A percentile compares a stretch with the other conserved stretches of the same genome.
Conservation (phyloP, 2,329 filamentous ascomycete genomes). For the Talaromyces sp. region DNA sequence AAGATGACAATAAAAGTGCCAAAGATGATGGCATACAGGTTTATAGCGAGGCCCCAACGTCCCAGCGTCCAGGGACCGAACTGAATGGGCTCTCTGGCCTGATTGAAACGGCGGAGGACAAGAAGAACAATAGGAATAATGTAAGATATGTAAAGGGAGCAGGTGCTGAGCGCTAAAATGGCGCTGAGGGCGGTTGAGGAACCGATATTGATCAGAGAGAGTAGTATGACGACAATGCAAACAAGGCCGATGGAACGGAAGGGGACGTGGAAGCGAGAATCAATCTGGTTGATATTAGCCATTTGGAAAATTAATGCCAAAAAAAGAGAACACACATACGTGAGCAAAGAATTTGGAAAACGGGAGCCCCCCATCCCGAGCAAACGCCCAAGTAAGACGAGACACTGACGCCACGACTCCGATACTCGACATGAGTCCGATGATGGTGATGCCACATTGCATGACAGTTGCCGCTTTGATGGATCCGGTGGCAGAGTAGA, state of each 20-base stretch:
- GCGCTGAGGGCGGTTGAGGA: conserved; percentile 34
- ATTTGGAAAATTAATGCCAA: not conserved
- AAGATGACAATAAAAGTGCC: conserved; percentile 26
- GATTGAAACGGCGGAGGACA: conserved; percentile 26
- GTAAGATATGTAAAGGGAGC: conserved; percentile 36
- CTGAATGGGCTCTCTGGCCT: conserved; percentile 13
- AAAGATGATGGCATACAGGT: conserved; percentile 31
- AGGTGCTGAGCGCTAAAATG: conserved; percentile 33
- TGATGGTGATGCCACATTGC: conserved; percentile 31
- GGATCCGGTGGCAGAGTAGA: conserved; percentile 37
- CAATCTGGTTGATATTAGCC: conserved; percentile 7
- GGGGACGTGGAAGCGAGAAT: conserved; percentile 26
- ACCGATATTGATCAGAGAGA: conserved; percentile 37
- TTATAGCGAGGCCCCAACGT: conserved; percentile 17
- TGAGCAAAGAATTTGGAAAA: conserved; percentile 17
- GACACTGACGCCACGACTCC: conserved; percentile 44
- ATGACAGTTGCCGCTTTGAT: conserved; percentile 37
- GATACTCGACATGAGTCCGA: conserved; percentile 36
- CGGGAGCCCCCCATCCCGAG: conserved; percentile 43
- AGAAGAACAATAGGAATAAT: conserved; percentile 34
- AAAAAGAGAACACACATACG: conserved; percentile 15
- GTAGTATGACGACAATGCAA: conserved; percentile 24
- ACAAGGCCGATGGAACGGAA: conserved; percentile 32
- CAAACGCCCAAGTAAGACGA: conserved; percentile 47
- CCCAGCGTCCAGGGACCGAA: conserved; percentile 23